phyloP scores from a whole-genome alignment of 164 flowering plant genomes.

The Saururus chinensis region DNA sequence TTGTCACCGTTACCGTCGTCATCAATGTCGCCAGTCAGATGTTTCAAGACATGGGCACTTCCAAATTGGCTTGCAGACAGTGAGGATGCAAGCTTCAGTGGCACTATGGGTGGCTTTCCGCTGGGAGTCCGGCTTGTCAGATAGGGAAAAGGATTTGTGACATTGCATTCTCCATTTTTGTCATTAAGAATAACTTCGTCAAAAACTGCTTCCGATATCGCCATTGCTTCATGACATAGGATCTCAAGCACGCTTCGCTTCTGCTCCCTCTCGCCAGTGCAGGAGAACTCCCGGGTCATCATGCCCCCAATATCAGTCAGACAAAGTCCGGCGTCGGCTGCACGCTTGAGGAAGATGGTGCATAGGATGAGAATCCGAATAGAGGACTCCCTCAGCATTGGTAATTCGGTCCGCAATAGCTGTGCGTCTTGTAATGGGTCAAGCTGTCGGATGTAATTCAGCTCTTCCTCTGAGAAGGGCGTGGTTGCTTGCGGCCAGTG shows the following conservation, averaged over 20 bases:
- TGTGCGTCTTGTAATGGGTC: constrained; percentile 69
- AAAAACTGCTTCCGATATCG: too few species aligned
- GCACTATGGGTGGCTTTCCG: too few species aligned
- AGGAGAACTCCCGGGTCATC: constrained; percentile 58
- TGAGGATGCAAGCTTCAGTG: too few species aligned
- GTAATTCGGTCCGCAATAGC: constrained; percentile 45
- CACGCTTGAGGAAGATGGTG: constrained; percentile 61
- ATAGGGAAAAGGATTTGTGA: too few species aligned
- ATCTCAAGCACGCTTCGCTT: constrained; percentile 47
- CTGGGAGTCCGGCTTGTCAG: too few species aligned
- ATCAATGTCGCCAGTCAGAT: too few species aligned
- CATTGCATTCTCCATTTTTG: too few species aligned
- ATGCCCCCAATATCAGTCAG: constrained; percentile 70
- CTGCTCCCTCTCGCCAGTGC: constrained; percentile 49
- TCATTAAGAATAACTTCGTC: too few species aligned
- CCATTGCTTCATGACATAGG: constrained; percentile 43
- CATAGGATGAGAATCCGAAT: constrained; percentile 60
- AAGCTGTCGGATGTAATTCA: constrained; percentile 52
- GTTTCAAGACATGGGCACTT: too few species aligned
- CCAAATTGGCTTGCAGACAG: too few species aligned
- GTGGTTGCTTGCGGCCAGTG: constrained; percentile 90
- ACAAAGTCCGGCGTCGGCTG: constrained; percentile 50
- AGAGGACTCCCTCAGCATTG: constrained; percentile 48
- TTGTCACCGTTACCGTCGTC: too few species aligned
- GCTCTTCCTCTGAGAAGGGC: constrained; percentile 67